Evolutionary conservation across 2,329 filamentous ascomycete species (phyloP).

Genomic region (Aspergillus arachidicola): DNA sequence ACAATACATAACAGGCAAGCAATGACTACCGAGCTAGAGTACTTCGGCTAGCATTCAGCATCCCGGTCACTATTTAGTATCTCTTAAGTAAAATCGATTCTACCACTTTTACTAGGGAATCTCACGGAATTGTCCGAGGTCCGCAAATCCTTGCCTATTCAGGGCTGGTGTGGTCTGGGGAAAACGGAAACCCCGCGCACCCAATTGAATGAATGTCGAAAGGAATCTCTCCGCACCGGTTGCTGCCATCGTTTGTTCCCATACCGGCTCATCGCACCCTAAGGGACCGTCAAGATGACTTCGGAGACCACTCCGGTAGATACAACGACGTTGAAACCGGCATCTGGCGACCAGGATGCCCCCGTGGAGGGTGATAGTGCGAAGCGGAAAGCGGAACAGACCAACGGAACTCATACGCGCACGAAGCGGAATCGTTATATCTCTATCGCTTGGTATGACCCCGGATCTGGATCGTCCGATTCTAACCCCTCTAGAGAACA

Average conservation of each 20-base stretch:
- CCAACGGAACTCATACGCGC: slow-evolving; percentile 53
- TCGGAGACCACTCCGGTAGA: slow-evolving; percentile 39
- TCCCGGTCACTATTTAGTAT: not conserved
- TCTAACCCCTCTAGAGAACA: not conserved
- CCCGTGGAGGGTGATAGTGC: slow-evolving; percentile 29
- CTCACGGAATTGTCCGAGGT: slow-evolving; percentile 22
- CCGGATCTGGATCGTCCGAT: slow-evolving; percentile 9
- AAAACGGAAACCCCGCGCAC: slow-evolving; percentile 34
- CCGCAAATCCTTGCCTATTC: slow-evolving; percentile 9
- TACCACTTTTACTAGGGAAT: not conserved
- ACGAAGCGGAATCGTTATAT: slow-evolving; percentile 69
- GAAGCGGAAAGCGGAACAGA: slow-evolving; percentile 48
- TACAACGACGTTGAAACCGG: slow-evolving; percentile 26
- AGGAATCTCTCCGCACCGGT: slow-evolving; percentile 42
- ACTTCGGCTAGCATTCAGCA: not conserved
- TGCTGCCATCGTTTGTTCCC: slow-evolving; percentile 17
- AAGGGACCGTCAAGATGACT: slow-evolving; percentile 27
- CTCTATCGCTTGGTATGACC: slow-evolving; percentile 64
- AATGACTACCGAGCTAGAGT: not conserved
- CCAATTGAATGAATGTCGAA: slow-evolving; percentile 10
- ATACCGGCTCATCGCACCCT: slow-evolving; percentile 8
- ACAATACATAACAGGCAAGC: not conserved
- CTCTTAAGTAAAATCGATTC: not conserved
- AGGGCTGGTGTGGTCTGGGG: slow-evolving; percentile 29
- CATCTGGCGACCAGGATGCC: slow-evolving; percentile 25